Base-by-base conservation (phyloP, 106 monocot species). In the Acanthochlamys bracteata region DNA sequence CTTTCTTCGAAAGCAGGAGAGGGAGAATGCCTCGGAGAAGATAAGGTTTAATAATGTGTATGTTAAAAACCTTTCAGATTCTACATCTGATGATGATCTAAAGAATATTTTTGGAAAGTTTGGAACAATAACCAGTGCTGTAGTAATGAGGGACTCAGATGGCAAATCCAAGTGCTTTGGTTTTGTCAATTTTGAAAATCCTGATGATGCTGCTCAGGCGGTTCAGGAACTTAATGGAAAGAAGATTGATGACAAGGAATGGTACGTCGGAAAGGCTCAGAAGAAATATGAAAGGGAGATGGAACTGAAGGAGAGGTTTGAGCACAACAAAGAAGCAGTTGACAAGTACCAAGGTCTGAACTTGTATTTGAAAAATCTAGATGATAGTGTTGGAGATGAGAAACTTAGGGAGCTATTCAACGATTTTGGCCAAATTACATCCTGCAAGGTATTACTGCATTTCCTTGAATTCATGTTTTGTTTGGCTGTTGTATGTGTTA, bases 101-200 rank as follows among this genome's bases (percentile, higher is more conserved):
- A 25, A 57, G 40, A 57, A 80, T 20, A 62, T 68, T 43, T 86
- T 86, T 72, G 71, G 74, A 9, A 60, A 83, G 49, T 86, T 73
- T 71, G 86, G 86, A 26, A 64, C 27, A 23, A 86, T 82, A 61
- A 83, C 86, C 24, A 86, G 86, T 74, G 76, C 76, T 61, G 86
- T 86, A 59, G 73, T 86, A 23, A 86, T 86, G 86, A 73, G 23
- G 66, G 86, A 83, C 26, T 63, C 39, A 0, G 82, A 79, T 73
- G 86, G 86, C 9, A 86, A 86, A 68, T 86, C 86, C 23, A 86
- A 76, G 66, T 86, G 86, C 51, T 86, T 86, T 83, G 86, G 86
- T 17, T 86, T 86, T 59, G 73, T 86, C 24, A 86, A 86, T 67
- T 86, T 86, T 82, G 82, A 82, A 61, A 82, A 78, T 47, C 60